phyloP scores from a whole-genome alignment of 148 eudicot species.

The Dianthus caryophyllus region DNA sequence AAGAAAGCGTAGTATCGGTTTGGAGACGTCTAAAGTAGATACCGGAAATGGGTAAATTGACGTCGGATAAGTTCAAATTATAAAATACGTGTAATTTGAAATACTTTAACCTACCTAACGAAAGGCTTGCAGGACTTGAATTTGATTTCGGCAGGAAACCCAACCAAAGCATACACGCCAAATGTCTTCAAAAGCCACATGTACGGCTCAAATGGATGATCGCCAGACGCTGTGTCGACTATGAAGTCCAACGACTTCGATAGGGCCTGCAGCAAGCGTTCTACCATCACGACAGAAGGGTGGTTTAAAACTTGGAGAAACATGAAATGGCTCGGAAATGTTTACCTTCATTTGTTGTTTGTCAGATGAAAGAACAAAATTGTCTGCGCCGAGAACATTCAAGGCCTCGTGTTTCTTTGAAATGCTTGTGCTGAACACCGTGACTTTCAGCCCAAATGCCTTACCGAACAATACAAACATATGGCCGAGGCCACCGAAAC shows the following conservation, averaged over 20 bases:
- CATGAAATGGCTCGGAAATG: background rate
- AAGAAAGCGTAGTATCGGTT: background rate
- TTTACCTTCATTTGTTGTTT: slow-evolving; percentile 55
- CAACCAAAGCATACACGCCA: slow-evolving; percentile 60
- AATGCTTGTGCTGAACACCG: slow-evolving; percentile 72
- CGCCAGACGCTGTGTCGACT: slow-evolving; percentile 75
- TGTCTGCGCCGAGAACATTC: slow-evolving; percentile 55
- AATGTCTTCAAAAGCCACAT: slow-evolving; percentile 51
- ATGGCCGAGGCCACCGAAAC: slow-evolving; percentile 85
- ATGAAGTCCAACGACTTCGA: slow-evolving; percentile 64
- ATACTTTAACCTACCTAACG: slow-evolving; percentile 43
- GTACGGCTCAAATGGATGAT: slow-evolving; percentile 62
- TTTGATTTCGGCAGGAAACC: slow-evolving; percentile 65
- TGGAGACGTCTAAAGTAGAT: no score
- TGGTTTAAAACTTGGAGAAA: background rate
- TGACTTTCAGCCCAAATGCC: slow-evolving; percentile 75
- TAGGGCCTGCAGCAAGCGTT: slow-evolving; percentile 35
- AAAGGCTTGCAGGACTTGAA: slow-evolving; percentile 52
- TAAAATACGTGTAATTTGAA: no score
- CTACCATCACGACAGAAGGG: background rate
- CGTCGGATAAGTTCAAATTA: no score
- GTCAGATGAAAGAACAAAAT: slow-evolving; percentile 62
- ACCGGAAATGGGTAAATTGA: no score
- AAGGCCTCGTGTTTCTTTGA: slow-evolving; percentile 68
- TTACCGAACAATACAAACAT: slow-evolving; percentile 81